phyloP scores from a whole-genome alignment of 129 eudicot species.

The Pseudognaphalium luteoalbum region DNA sequence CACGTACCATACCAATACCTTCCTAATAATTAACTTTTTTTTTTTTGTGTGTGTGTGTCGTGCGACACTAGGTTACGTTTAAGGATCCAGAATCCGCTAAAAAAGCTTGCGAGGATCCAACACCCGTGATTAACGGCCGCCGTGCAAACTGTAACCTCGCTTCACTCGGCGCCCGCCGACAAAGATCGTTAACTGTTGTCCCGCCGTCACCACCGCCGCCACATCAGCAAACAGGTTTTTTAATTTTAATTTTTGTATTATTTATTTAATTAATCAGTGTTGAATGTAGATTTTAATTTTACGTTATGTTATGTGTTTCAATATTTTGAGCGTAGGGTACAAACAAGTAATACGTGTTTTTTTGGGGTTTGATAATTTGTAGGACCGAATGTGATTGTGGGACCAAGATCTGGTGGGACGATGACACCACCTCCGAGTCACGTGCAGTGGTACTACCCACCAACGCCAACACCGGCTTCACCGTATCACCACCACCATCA shows the following conservation, averaged over 20 bases:
- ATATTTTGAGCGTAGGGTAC: neutral
- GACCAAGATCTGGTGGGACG: slow-evolving; percentile 62
- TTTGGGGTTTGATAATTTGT: slow-evolving; percentile 24
- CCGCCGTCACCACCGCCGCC: slow-evolving; percentile 44
- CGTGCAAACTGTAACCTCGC: slow-evolving; percentile 97
- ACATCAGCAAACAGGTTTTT: slow-evolving; percentile 45
- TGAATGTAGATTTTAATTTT: neutral
- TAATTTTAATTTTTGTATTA: neutral
- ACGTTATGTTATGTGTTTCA: neutral
- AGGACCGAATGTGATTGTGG: slow-evolving; percentile 60
- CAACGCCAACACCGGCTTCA: slow-evolving; percentile 51
- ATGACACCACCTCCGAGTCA: slow-evolving; percentile 53
- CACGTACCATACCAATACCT: neutral
- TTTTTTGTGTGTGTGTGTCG: no score
- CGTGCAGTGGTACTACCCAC: slow-evolving; percentile 91
- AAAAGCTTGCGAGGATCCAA: slow-evolving; percentile 93
- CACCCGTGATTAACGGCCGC: slow-evolving; percentile 94
- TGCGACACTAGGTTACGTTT: slow-evolving; percentile 66
- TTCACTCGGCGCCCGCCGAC: slow-evolving; percentile 90
- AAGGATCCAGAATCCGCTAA: slow-evolving; percentile 87
- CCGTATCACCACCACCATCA: slow-evolving; percentile 47
- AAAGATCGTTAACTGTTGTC: slow-evolving; percentile 25
- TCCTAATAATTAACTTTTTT: neutral
- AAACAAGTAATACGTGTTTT: neutral
- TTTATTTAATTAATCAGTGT: neutral